A percentile compares a stretch with the other conserved stretches of the same genome.
Conservation (phyloP, 805 yeast genomes). For the Allodekkera sacchari region DNA sequence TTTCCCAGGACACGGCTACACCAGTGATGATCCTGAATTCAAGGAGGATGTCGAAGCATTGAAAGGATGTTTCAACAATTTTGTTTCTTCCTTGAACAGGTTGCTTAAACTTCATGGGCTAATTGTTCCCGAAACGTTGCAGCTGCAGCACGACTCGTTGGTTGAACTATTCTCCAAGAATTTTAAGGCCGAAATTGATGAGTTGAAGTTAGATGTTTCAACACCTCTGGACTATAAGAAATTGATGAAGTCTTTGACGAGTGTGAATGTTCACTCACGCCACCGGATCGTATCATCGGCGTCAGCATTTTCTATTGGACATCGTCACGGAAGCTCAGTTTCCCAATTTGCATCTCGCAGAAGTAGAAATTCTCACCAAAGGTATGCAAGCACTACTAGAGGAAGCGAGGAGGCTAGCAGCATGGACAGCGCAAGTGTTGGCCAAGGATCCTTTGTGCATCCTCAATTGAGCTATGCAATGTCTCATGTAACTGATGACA, state of each 20-base stretch:
- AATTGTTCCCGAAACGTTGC: conserved; percentile 47
- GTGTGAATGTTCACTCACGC: conserved; percentile 10
- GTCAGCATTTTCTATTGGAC: no score
- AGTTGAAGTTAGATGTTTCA: conserved; percentile 26
- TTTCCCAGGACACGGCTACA: no score
- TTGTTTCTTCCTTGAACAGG: conserved; percentile 54
- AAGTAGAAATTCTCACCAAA: no score
- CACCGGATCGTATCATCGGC: no score
- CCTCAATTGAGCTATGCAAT: no score
- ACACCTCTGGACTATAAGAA: conserved; percentile 10
- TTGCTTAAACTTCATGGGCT: conserved; percentile 65
- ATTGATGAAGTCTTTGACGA: conserved; percentile 11
- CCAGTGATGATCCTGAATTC: conserved; percentile 24
- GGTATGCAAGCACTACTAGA: no score
- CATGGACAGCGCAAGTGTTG: no score
- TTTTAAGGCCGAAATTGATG: conserved; percentile 55
- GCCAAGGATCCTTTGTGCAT: no score
- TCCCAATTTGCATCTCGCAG: no score
- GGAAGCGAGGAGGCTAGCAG: no score
- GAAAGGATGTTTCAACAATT: conserved; percentile 53
- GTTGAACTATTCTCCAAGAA: conserved; percentile 56
- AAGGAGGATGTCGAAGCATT: conserved; percentile 13
- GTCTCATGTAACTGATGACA: no score
- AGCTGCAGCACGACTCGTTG: conserved; percentile 59
- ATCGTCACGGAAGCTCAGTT: no score